Evolutionary conservation across 2,329 filamentous ascomycete genomes (phyloP).

Genomic region (Aspergillus viridinutans): DNA sequence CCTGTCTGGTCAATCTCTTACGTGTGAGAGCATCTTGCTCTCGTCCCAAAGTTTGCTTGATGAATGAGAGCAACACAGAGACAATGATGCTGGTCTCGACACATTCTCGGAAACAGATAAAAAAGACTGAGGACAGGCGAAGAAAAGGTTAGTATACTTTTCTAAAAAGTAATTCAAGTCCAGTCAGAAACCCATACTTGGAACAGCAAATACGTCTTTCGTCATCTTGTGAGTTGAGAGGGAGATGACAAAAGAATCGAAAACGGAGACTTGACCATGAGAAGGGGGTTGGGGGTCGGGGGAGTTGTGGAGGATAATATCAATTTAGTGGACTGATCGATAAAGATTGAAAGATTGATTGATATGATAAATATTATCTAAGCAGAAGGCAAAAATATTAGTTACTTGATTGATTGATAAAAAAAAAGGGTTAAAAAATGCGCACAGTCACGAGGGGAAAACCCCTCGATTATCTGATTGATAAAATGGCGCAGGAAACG

Average conservation of each 20-base stretch:
- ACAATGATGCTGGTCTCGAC: conserved; percentile 81
- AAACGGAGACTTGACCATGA: background rate
- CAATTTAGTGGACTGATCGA: conserved; percentile 1
- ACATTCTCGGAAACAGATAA: conserved; percentile 83
- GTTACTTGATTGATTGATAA: background rate
- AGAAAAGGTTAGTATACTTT: background rate
- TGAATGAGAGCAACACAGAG: conserved; percentile 78
- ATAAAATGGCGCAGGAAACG: background rate
- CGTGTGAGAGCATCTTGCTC: conserved; percentile 59
- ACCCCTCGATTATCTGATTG: background rate
- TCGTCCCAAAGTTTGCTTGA: conserved; percentile 74
- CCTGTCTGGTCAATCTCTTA: conserved; percentile 65
- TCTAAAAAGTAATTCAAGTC: background rate
- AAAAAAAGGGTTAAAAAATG: too few species aligned
- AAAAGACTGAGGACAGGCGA: conserved; percentile 58
- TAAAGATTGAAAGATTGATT: background rate
- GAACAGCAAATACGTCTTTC: conserved; percentile 14
- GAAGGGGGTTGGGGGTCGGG: background rate
- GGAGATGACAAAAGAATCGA: background rate
- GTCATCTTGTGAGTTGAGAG: conserved; percentile 2
- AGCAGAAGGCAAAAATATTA: too few species aligned
- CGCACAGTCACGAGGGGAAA: background rate
- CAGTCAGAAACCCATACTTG: conserved; percentile 3
- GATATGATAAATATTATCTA: background rate
- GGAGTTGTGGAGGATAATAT: too few species aligned